Conservation (phyloP, 139 green algal species). For the Chlorella sp. region DNA sequence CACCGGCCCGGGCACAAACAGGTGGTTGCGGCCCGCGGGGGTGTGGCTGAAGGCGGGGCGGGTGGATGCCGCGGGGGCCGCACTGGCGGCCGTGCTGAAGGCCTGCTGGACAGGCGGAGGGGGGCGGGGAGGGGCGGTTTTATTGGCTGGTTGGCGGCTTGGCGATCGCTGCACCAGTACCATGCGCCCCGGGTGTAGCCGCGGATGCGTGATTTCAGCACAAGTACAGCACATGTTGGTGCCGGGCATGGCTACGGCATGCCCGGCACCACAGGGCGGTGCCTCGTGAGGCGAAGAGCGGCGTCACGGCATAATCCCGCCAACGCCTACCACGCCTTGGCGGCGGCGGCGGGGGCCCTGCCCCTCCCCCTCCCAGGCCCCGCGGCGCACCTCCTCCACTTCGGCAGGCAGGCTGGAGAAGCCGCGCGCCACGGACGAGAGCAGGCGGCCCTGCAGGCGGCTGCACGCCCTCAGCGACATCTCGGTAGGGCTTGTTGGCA, state of each 20-base stretch:
- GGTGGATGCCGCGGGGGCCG: not conserved
- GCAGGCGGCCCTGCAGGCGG: conserved; percentile 22
- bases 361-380: too few relatives aligned
- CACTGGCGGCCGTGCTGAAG: not conserved
- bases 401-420: conserved; percentile 29
- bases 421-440: not conserved
- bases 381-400: conserved; percentile 5
- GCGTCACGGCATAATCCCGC: too few relatives aligned
- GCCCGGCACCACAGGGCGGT: too few relatives aligned
- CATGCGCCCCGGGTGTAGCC: too few relatives aligned
- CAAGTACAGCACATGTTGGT: too few relatives aligned
- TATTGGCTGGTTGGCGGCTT: not conserved
- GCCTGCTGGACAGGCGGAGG: conserved; percentile 4
- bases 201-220: too few relatives aligned
- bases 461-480: not conserved
- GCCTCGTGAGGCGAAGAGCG: too few relatives aligned
- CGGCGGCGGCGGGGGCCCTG: too few relatives aligned
- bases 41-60: conserved; percentile 72
- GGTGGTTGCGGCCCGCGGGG: conserved; percentile 91
- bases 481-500: too few relatives aligned
- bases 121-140: not conserved
- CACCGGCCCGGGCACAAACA: conserved; percentile 95
- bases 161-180: too few relatives aligned
- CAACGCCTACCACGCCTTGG: too few relatives aligned
- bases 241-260: too few relatives aligned